phyloP scores from a whole-genome alignment of 148 eudicot genomes.

The Mesembryanthemum crystallinum region DNA sequence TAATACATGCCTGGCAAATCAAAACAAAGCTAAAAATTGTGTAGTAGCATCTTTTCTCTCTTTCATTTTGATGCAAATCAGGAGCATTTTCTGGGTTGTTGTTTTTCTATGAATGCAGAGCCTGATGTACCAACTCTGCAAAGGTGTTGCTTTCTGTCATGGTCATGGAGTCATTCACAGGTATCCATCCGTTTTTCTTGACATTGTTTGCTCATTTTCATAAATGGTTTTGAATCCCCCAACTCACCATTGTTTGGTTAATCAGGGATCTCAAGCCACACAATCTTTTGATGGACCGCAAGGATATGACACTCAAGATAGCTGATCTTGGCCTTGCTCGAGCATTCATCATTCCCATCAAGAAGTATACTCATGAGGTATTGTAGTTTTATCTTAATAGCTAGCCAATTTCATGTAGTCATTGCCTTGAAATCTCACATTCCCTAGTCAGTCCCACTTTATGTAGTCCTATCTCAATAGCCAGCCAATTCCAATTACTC shows the following conservation, averaged over 20 bases:
- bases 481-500: no score
- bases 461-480: background rate
- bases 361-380: constrained; percentile 99
- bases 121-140: constrained; percentile 94
- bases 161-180: constrained; percentile 92
- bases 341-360: constrained; percentile 77
- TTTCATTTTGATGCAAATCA: background rate
- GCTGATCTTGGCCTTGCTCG: constrained; percentile 96
- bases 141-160: constrained; percentile 96
- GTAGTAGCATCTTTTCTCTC: no score
- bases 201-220: background rate
- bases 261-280: constrained; percentile 94
- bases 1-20: background rate
- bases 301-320: constrained; percentile 68
- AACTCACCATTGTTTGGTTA: background rate
- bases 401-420: no score
- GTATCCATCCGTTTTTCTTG: no score
- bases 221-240: background rate
- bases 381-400: background rate
- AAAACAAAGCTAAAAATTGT: background rate
- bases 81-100: constrained; percentile 3
- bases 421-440: background rate
- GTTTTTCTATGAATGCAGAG: constrained; percentile 47
- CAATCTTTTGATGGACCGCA: constrained; percentile 94
- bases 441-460: no score